These are phyloP conservation scores for Cladophialophora carrionii DNA, from an alignment of 2,329 filamentous ascomycete species.

Conservation along the genomic window DNA sequence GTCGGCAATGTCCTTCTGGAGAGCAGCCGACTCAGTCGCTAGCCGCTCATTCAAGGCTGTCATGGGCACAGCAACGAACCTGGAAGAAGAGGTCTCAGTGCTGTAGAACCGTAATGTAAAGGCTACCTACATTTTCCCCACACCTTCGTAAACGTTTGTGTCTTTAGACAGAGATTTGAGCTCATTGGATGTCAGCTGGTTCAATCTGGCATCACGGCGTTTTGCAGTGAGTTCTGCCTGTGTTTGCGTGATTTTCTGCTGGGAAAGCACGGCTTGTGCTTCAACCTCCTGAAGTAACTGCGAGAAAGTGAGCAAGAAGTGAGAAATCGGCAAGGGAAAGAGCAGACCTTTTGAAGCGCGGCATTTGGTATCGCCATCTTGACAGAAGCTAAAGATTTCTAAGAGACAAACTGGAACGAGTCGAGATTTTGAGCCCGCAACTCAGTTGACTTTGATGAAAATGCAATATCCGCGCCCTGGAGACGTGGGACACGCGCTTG, in stretches of 20 bases:
- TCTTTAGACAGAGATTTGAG: constrained; percentile 73
- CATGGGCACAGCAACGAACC: constrained; percentile 83
- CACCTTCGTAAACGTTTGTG: constrained; percentile 87
- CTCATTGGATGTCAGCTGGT: constrained; percentile 84
- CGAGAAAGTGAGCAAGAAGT: constrained; percentile 28
- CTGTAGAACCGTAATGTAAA: background rate
- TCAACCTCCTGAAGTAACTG: constrained; percentile 94
- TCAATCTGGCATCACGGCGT: constrained; percentile 83
- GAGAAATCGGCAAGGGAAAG: constrained; percentile 2
- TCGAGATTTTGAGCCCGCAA: constrained; percentile 17
- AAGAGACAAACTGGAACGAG: background rate
- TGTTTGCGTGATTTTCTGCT: constrained; percentile 88
- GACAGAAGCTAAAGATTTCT: constrained; percentile 3
- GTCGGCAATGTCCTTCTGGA: constrained; percentile 77
- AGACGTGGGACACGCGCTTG: background rate
- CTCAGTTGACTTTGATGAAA: background rate
- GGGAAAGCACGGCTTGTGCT: constrained; percentile 80
- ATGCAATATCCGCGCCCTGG: constrained; percentile 1
- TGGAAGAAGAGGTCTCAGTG: constrained; percentile 46
- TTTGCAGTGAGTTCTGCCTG: constrained; percentile 82
- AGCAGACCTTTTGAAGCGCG: constrained; percentile 82
- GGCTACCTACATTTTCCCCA: constrained; percentile 85
- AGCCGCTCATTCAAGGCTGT: constrained; percentile 75
- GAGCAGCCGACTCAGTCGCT: constrained; percentile 70
- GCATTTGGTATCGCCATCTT: constrained; percentile 92